A percentile compares a stretch with the other conserved stretches of the same genome.
These are phyloP conservation scores for Polychytrium aggregatum DNA, from an alignment of 192 early-diverging fungal species.

Conservation along the genomic window DNA sequence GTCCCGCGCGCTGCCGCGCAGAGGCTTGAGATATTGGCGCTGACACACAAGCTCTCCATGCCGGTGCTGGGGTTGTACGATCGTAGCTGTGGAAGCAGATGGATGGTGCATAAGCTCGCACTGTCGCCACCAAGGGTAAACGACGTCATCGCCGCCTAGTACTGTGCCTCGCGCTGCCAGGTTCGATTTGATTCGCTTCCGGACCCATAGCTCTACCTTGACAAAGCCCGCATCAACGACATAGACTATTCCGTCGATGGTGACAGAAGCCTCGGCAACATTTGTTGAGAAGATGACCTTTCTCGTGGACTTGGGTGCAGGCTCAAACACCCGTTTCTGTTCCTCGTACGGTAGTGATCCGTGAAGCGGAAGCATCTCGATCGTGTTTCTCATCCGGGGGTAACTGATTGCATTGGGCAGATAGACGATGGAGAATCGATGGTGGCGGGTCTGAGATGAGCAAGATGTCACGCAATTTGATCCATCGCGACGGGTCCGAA, in stretches of 20 bases:
- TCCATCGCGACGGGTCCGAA: background rate
- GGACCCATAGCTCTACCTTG: constrained; percentile 31
- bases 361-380: constrained; percentile 60
- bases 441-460: too few relatives aligned
- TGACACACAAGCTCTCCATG: constrained; percentile 30
- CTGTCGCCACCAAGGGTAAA: too few relatives aligned
- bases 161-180: too few relatives aligned
- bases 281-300: constrained; percentile 88
- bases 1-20: constrained; percentile 30
- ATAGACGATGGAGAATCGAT: too few relatives aligned
- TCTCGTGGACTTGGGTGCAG: constrained; percentile 37
- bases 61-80: constrained; percentile 23
- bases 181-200: too few relatives aligned
- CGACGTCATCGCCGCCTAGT: too few relatives aligned
- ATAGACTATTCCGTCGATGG: constrained; percentile 62
- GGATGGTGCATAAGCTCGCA: too few relatives aligned
- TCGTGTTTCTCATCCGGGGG: too few relatives aligned
- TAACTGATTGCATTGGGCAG: too few relatives aligned
- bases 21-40: constrained; percentile 27
- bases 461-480: background rate
- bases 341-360: constrained; percentile 59
- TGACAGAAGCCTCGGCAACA: constrained; percentile 76
- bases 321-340: constrained; percentile 54
- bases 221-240: constrained; percentile 75
- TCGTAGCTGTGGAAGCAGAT: constrained; percentile 28